Percentiles rank a stretch among this genome's conserved stretches.
Evolutionary conservation across 345 rosid species (phyloP).

Genomic region (Moricandia arvensis): DNA sequence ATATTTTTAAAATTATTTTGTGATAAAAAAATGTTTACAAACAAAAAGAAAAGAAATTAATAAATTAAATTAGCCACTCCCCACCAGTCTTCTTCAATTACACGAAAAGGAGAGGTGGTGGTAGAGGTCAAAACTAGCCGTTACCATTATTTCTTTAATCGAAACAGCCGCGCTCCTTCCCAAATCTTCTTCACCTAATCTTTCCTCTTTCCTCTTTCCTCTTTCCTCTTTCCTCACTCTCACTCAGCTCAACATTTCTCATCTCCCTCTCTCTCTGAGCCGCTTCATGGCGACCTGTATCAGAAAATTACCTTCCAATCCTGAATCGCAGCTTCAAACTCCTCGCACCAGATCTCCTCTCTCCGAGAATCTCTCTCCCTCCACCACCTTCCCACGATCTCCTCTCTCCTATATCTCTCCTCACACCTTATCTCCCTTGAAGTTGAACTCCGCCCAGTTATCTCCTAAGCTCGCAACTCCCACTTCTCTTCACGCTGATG

Average conservation of each 20-base stretch:
- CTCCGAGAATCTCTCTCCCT: conserved; percentile 43
- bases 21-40: too few relatives aligned
- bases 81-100: background rate
- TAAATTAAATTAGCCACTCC: background rate
- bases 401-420: conserved; percentile 31
- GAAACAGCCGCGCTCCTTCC: conserved; percentile 39
- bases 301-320: conserved; percentile 55
- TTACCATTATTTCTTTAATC: conserved; percentile 28
- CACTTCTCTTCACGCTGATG: conserved; percentile 15
- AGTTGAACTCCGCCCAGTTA: conserved; percentile 50
- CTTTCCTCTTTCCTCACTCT: background rate
- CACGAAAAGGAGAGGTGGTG: background rate
- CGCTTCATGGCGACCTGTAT: conserved; percentile 56
- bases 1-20: too few relatives aligned
- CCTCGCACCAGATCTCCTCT: conserved; percentile 64
- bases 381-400: conserved; percentile 18
- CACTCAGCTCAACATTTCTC: background rate
- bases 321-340: conserved; percentile 41
- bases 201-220: background rate
- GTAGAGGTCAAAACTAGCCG: conserved; percentile 63
- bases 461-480: conserved; percentile 48
- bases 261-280: background rate
- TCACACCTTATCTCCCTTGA: conserved; percentile 57
- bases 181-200: background rate
- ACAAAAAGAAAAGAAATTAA: background rate